phyloP scores from a whole-genome alignment of 2,329 filamentous ascomycete species.

The Talaromyces sp. region DNA sequence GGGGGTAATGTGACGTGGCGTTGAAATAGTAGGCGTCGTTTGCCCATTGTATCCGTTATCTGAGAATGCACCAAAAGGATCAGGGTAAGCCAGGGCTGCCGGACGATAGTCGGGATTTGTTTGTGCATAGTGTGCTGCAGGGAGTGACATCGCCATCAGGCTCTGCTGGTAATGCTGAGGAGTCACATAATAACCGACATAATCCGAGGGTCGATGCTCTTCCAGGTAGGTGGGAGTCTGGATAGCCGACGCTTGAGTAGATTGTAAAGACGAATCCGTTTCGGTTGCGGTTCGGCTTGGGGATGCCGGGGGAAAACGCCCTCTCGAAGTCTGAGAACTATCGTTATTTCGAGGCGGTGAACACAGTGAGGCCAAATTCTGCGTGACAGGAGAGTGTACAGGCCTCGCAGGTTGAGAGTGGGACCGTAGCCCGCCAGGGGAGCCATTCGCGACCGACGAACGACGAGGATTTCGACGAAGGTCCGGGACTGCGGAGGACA shows the following conservation, averaged over 20 bases:
- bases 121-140: conserved; percentile 28
- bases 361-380: conserved; percentile 29
- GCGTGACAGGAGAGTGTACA: conserved; percentile 31
- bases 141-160: conserved; percentile 33
- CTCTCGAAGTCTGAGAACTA: conserved; percentile 24
- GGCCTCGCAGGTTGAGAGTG: conserved; percentile 48
- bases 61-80: conserved; percentile 18
- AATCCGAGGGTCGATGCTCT: conserved; percentile 38
- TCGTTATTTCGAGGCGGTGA: conserved; percentile 27
- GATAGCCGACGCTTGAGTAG: conserved; percentile 3
- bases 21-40: conserved; percentile 17
- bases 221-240: conserved; percentile 32
- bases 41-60: conserved; percentile 21
- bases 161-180: conserved; percentile 40
- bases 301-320: conserved; percentile 28
- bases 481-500: conserved; percentile 36
- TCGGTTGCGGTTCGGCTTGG: conserved; percentile 29
- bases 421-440: conserved; percentile 40
- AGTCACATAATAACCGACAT: conserved; percentile 44
- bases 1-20: conserved; percentile 24
- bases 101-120: conserved; percentile 32
- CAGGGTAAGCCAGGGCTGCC: conserved; percentile 19
- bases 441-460: conserved; percentile 40
- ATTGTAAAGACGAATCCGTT: conserved; percentile 21
- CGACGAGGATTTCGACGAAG: conserved; percentile 41